These are phyloP conservation scores for Viola odorata DNA, from an alignment of 345 rosid genomes.

Conservation along the genomic window DNA sequence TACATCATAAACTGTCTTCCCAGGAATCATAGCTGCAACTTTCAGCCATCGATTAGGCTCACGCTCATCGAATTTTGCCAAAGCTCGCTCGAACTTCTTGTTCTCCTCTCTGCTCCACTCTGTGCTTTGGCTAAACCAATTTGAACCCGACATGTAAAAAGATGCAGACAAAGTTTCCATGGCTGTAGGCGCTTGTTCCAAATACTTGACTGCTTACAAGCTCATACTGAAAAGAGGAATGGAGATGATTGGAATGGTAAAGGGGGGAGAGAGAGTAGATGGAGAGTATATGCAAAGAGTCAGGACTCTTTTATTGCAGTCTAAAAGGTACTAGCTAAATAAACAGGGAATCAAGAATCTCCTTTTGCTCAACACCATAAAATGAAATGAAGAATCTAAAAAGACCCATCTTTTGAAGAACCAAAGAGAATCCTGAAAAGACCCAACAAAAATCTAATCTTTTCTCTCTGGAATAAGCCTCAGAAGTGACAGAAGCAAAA, in stretches of 20 bases:
- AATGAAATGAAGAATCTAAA: constrained; percentile 32
- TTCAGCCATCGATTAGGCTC: constrained; percentile 69
- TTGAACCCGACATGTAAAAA: constrained; percentile 26
- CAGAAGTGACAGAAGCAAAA: constrained; percentile 2
- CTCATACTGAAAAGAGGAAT: not conserved
- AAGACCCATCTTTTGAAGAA: constrained; percentile 20
- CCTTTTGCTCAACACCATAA: constrained; percentile 12
- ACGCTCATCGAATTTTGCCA: constrained; percentile 56
- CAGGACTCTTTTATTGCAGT: constrained; percentile 1
- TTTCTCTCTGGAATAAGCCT: not conserved
- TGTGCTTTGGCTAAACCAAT: constrained; percentile 24
- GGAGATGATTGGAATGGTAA: not conserved
- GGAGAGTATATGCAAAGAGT: not conserved
- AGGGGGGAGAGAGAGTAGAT: not conserved
- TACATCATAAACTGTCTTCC: constrained; percentile 67
- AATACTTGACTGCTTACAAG: not conserved
- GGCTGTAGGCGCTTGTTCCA: not conserved
- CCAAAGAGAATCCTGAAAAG: constrained; percentile 28
- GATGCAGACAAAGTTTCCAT: constrained; percentile 62
- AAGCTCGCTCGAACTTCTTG: constrained; percentile 72
- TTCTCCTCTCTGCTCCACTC: constrained; percentile 76
- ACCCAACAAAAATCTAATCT: constrained; percentile 15
- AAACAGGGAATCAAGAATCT: constrained; percentile 36
- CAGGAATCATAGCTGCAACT: constrained; percentile 66
- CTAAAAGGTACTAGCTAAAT: constrained; percentile 19